Percentiles rank a stretch among this genome's conserved stretches.
phyloP scores from a whole-genome alignment of 495 filamentous ascomycete genomes.

The Penicillium waksmanii region DNA sequence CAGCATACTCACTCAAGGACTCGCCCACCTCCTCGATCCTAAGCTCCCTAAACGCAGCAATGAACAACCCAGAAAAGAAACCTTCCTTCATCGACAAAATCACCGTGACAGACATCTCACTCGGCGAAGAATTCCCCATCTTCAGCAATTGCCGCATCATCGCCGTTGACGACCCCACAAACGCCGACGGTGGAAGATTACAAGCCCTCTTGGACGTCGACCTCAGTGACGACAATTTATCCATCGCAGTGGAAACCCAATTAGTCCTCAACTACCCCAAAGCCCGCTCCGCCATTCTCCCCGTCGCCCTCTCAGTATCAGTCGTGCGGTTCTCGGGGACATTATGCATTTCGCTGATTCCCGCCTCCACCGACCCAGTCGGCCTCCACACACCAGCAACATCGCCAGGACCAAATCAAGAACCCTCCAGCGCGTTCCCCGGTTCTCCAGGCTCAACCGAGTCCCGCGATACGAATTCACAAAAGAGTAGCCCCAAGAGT shows the following conservation, averaged over 20 bases:
- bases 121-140: slow-evolving; percentile 97
- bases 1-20: slow-evolving; percentile 82
- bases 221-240: slow-evolving; percentile 87
- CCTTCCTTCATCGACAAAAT: slow-evolving; percentile 94
- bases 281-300: slow-evolving; percentile 84
- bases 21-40: slow-evolving; percentile 72
- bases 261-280: slow-evolving; percentile 92
- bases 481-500: slow-evolving; percentile 60
- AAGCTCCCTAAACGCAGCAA: slow-evolving; percentile 82
- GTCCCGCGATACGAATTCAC: slow-evolving; percentile 22
- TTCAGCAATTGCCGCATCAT: slow-evolving; percentile 98
- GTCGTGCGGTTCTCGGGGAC: slow-evolving; percentile 95
- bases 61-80: slow-evolving; percentile 78
- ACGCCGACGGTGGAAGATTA: slow-evolving; percentile 63
- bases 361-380: slow-evolving; percentile 50
- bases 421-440: slow-evolving; percentile 8
- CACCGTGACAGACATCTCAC: slow-evolving; percentile 84
- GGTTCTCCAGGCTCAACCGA: slow-evolving; percentile 22
- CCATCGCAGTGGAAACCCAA: slow-evolving; percentile 90
- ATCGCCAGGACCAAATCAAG: slow-evolving; percentile 18
- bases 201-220: slow-evolving; percentile 98
- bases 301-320: slow-evolving; percentile 86
- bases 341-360: slow-evolving; percentile 87
- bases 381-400: slow-evolving; percentile 40
- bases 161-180: slow-evolving; percentile 52